These are phyloP conservation scores for Orbilia ellipsospora DNA, from an alignment of 2,329 filamentous ascomycete genomes.

Conservation along the genomic window DNA sequence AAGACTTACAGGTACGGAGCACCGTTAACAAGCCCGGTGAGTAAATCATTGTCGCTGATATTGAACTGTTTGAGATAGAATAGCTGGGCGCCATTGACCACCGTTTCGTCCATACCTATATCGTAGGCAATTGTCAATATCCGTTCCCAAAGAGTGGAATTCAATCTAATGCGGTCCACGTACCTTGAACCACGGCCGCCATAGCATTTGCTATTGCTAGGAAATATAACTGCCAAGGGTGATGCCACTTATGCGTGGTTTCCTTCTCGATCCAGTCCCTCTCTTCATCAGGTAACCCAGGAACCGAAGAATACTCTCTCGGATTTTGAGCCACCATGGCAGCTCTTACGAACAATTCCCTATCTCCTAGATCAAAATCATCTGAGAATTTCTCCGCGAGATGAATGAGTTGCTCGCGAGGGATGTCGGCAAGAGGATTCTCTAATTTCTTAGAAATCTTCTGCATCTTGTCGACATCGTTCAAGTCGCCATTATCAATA, in stretches of 20 bases:
- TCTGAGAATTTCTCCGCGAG: slow-evolving; percentile 70
- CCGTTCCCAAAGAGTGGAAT: no score
- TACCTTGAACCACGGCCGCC: slow-evolving; percentile 75
- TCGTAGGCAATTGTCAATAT: no score
- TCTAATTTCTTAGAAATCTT: slow-evolving; percentile 56
- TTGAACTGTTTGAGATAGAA: slow-evolving; percentile 73
- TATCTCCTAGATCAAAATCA: slow-evolving; percentile 58
- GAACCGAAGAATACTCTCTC: slow-evolving; percentile 66
- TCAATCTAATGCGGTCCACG: no score
- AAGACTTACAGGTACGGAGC: slow-evolving; percentile 62
- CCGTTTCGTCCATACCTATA: slow-evolving; percentile 69
- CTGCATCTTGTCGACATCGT: slow-evolving; percentile 38
- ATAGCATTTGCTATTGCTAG: slow-evolving; percentile 75
- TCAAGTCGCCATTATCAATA: slow-evolving; percentile 26
- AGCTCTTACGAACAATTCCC: slow-evolving; percentile 64
- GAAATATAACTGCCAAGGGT: slow-evolving; percentile 74
- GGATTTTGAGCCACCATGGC: slow-evolving; percentile 68
- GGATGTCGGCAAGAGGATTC: slow-evolving; percentile 69
- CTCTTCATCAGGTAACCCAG: slow-evolving; percentile 71
- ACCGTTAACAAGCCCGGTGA: slow-evolving; percentile 72
- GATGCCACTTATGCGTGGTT: slow-evolving; percentile 74
- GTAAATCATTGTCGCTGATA: slow-evolving; percentile 66
- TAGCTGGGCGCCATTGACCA: slow-evolving; percentile 74
- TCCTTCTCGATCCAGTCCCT: slow-evolving; percentile 70
- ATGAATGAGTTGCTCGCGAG: slow-evolving; percentile 67